Conservation (phyloP, 2,329 filamentous ascomycete species). For the Calonectria fujianensis region DNA sequence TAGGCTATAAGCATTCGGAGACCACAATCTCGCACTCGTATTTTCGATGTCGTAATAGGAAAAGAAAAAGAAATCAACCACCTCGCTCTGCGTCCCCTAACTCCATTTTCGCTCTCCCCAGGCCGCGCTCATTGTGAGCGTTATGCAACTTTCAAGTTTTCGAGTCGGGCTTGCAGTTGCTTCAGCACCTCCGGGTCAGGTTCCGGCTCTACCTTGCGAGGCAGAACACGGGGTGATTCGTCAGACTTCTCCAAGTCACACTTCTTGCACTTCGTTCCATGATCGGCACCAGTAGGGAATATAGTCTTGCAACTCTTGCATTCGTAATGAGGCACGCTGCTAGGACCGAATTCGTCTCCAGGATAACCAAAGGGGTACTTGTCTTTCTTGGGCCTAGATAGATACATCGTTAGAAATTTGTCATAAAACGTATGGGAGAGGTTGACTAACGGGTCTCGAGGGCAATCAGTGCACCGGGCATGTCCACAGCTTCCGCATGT, state of each 20-base stretch:
- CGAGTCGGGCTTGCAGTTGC: constrained; percentile 74
- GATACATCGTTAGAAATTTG: constrained; percentile 33
- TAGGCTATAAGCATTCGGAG: constrained; percentile 29
- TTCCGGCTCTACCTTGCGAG: constrained; percentile 76
- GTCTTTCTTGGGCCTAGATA: constrained; percentile 75
- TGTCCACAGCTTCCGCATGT: constrained; percentile 82
- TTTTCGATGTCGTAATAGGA: constrained; percentile 43
- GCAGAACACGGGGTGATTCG: constrained; percentile 74
- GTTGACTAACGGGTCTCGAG: constrained; percentile 82
- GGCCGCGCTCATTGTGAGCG: constrained; percentile 7
- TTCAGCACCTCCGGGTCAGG: constrained; percentile 77
- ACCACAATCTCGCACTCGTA: constrained; percentile 41
- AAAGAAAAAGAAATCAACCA: constrained; percentile 49
- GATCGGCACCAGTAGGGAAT: constrained; percentile 70
- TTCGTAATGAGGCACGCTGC: constrained; percentile 71
- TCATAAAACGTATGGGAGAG: constrained; percentile 24
- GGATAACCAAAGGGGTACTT: constrained; percentile 83
- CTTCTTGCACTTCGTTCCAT: constrained; percentile 73
- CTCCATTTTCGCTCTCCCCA: constrained; percentile 4
- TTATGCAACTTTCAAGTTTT: constrained; percentile 63
- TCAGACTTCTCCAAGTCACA: constrained; percentile 78
- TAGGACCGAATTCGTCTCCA: constrained; percentile 75
- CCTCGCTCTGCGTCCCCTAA: constrained; percentile 48
- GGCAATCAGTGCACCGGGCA: constrained; percentile 85
- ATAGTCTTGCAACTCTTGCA: constrained; percentile 79